Conservation (phyloP, 1,284 basidiomycete genomes). For the Boletus calvinii region DNA sequence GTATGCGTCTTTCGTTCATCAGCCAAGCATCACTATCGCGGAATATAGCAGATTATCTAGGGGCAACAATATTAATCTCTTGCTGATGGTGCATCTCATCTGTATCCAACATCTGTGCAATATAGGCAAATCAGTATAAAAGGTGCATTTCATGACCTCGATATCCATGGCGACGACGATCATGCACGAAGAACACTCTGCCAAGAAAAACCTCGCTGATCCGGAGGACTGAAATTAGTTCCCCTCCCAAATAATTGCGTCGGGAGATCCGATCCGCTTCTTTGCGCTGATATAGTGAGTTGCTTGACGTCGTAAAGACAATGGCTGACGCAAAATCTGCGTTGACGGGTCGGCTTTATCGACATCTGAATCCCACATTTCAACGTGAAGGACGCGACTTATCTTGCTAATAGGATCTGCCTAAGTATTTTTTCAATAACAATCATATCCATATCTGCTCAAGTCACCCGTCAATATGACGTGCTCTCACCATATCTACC, state of each 20-base stretch:
- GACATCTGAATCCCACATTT: too few relatives aligned
- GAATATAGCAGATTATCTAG: neutral
- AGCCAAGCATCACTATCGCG: neutral
- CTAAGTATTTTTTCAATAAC: too few relatives aligned
- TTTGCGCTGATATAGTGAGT: neutral
- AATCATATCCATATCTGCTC: too few relatives aligned
- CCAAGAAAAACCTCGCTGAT: too few relatives aligned
- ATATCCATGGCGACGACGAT: neutral
- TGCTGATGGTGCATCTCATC: neutral
- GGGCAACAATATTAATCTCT: neutral
- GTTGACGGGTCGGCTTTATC: too few relatives aligned
- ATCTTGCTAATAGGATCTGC: too few relatives aligned
- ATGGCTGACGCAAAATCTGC: neutral
- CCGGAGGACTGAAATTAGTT: neutral
- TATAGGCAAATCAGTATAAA: neutral
- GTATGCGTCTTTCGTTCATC: slow-evolving; percentile 2
- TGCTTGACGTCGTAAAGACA: neutral
- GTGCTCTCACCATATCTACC: too few relatives aligned
- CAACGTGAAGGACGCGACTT: too few relatives aligned
- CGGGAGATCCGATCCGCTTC: neutral
- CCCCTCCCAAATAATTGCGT: neutral
- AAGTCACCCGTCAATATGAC: too few relatives aligned
- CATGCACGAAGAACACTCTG: too few relatives aligned
- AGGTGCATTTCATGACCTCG: neutral
- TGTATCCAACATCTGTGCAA: too few relatives aligned